A percentile compares a stretch with the other conserved stretches of the same genome.
phyloP scores from a whole-genome alignment of 768 basidiomycete species.

The Lactifluus pinguis region DNA sequence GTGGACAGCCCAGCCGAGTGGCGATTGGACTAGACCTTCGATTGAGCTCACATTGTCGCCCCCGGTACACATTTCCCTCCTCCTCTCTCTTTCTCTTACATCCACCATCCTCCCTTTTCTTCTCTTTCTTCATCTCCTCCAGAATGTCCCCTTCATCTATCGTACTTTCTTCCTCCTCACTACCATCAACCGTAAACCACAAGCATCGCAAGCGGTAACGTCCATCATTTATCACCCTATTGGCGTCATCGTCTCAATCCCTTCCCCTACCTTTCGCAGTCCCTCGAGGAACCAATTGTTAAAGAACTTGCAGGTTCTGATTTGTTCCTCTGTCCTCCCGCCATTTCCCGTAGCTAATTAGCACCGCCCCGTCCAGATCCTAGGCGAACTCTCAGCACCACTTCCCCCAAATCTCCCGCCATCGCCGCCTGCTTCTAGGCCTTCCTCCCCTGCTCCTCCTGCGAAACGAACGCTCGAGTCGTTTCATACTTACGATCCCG shows the following conservation, averaged over 20 bases:
- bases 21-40: constrained; percentile 17
- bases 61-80: background rate
- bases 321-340: background rate
- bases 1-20: constrained; percentile 12
- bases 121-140: background rate
- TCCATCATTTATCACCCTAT: background rate
- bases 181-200: background rate
- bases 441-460: constrained; percentile 32
- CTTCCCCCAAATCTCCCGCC: constrained; percentile 38
- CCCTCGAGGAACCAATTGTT: constrained; percentile 28
- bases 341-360: constrained; percentile 17
- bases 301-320: constrained; percentile 33
- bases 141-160: constrained; percentile 2
- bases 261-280: constrained; percentile 19
- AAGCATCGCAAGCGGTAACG: constrained; percentile 18
- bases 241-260: constrained; percentile 9
- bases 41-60: constrained; percentile 14
- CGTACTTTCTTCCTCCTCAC: background rate
- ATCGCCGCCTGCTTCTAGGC: constrained; percentile 38
- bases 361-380: constrained; percentile 27
- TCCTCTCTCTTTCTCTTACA: constrained; percentile 9
- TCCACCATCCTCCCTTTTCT: constrained; percentile 13
- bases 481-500: constrained; percentile 16
- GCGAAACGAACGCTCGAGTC: constrained; percentile 32
- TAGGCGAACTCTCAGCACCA: constrained; percentile 31